Base-by-base conservation (phyloP, 2,329 filamentous ascomycete species). In the Cladosporium sp. region DNA sequence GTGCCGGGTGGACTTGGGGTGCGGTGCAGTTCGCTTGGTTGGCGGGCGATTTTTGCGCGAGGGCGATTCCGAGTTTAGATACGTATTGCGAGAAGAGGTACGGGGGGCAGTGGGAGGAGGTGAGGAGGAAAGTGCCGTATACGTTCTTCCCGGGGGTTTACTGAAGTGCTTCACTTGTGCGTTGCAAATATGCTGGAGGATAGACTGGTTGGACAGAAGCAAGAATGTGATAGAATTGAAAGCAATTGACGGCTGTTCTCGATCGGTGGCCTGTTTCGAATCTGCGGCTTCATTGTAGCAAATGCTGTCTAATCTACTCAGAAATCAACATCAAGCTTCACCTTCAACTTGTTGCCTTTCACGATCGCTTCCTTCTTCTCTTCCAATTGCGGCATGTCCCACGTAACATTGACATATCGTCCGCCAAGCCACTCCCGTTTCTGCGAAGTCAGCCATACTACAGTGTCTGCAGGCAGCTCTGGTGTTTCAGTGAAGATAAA, bases 341-440 rank as follows among this genome's bases (percentile, higher is more conserved):
- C 60, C 56, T 73, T 75, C 42, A 75, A 58, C 60, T 66, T 61
- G 58, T 73, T 70, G 8, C 65, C 63, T 48, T 65, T 53, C n/a
- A 68, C 60, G 25, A 75, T 71, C 35, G 70, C 66, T 2, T 66
- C 61, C 60, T 66, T 67, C 63, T 60, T 71, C 24, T 58, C 50
- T 53, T 69, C 24, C n/a, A 75, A 55, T 55, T 74, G 68, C 44
- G 64, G 50, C 73, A 75, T 71, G 59, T 75, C 73, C 74, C 73
- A 75, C 0, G 62, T 70, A n/a, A 62, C 64, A 58, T 65, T 71
- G 1, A 75, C 49, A 57, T 74, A 75, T 52, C 71, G 62, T 2
- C 71, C 73, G 28, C 53, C 58, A 15, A 77, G 60, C 74, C 73
- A 77, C 3, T 70, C 67, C 32, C 69, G 64, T 20, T 64, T 66